These are phyloP conservation scores for Naganishia sp. DNA, from an alignment of 1,284 basidiomycete species.

Conservation along the genomic window DNA sequence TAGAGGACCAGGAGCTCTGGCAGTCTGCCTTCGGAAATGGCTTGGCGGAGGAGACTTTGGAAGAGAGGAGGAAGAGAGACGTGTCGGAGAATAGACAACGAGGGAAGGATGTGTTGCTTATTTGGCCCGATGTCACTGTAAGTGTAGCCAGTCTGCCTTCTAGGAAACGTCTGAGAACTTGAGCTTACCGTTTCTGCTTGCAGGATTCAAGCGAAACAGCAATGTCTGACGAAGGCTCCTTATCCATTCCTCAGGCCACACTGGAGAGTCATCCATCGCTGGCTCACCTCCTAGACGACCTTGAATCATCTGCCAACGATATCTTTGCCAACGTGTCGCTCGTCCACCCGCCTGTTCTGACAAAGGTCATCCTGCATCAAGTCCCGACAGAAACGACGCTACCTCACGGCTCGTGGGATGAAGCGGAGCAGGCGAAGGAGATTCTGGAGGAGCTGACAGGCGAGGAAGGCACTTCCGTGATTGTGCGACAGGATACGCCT, in stretches of 20 bases:
- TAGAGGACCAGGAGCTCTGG: slow-evolving; percentile 18
- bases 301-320: neutral
- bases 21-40: slow-evolving; percentile 3
- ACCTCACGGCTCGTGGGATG: neutral
- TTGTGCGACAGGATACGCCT: slow-evolving; percentile 16
- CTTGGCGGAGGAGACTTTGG: neutral
- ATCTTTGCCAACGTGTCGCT: slow-evolving; percentile 8
- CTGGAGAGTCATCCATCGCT: slow-evolving; percentile 15
- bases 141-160: neutral
- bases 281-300: slow-evolving; percentile 13
- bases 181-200: neutral
- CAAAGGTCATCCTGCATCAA: slow-evolving; percentile 19
- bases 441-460: slow-evolving; percentile 12
- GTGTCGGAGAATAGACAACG: neutral
- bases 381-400: neutral
- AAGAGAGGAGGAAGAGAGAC: neutral
- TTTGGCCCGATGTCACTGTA: slow-evolving; percentile 9
- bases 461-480: neutral
- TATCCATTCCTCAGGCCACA: slow-evolving; percentile 4
- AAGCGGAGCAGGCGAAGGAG: slow-evolving; percentile 7
- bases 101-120: slow-evolving; percentile 19
- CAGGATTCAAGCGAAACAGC: neutral
- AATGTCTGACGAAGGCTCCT: slow-evolving; percentile 2
- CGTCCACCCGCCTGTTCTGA: slow-evolving; percentile 18
- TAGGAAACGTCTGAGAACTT: too few species aligned